Conservation (phyloP, 805 yeast genomes). For the Starmera quercuum region DNA sequence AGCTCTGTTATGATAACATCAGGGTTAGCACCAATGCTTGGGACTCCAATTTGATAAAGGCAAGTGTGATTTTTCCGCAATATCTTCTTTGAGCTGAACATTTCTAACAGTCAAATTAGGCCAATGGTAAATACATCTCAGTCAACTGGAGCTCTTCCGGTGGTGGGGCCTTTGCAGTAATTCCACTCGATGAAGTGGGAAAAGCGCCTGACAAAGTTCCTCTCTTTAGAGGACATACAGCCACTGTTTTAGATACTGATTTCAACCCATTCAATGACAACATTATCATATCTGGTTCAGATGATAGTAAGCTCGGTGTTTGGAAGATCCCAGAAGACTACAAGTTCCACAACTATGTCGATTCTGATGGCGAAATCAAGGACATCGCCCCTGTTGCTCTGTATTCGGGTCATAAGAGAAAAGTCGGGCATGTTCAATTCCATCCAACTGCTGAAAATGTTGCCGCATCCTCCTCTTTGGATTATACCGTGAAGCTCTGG, state of each 20-base stretch:
- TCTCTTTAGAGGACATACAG: slow-evolving; percentile 91
- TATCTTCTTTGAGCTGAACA: neutral
- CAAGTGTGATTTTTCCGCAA: slow-evolving; percentile 4
- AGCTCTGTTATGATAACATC: slow-evolving; percentile 38
- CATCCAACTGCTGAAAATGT: slow-evolving; percentile 87
- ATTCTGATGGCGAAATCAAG: slow-evolving; percentile 46
- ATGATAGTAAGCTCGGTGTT: slow-evolving; percentile 71
- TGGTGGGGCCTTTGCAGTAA: slow-evolving; percentile 95
- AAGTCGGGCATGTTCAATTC: slow-evolving; percentile 86
- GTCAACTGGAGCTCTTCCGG: slow-evolving; percentile 94
- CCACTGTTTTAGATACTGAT: slow-evolving; percentile 90
- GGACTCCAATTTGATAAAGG: slow-evolving; percentile 85
- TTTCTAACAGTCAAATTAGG: too few relatives aligned
- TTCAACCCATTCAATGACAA: slow-evolving; percentile 86
- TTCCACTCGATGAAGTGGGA: slow-evolving; percentile 81
- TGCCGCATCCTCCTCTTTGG: slow-evolving; percentile 85
- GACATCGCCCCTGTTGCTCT: slow-evolving; percentile 68
- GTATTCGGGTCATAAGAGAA: slow-evolving; percentile 81
- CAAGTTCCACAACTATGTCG: slow-evolving; percentile 55
- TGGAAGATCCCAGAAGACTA: slow-evolving; percentile 87
- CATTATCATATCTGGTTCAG: slow-evolving; percentile 72
- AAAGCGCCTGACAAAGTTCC: slow-evolving; percentile 92
- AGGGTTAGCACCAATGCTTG: slow-evolving; percentile 87
- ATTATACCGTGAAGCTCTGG: slow-evolving; percentile 90
- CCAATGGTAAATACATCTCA: slow-evolving; percentile 79